Percentiles rank a stretch among this genome's conserved stretches.
Evolutionary conservation across 331 rosid species (phyloP).

Genomic region (Telfairia occidentalis): DNA sequence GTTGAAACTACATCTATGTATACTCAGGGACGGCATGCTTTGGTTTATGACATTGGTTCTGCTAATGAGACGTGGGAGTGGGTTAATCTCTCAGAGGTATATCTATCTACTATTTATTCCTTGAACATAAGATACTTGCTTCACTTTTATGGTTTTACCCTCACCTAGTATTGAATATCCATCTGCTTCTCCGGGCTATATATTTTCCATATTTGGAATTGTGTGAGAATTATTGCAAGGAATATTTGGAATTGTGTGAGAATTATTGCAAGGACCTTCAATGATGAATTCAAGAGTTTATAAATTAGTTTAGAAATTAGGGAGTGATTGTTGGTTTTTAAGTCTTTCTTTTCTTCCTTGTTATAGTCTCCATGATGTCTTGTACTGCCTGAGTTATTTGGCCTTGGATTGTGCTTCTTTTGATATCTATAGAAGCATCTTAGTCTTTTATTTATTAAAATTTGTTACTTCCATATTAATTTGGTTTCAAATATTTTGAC

Average conservation of each 20-base stretch:
- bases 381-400: background rate
- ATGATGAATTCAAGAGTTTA: background rate
- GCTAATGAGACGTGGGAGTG: constrained; percentile 71
- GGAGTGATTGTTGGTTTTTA: background rate
- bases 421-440: background rate
- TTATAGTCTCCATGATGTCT: background rate
- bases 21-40: constrained; percentile 65
- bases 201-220: background rate
- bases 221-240: background rate
- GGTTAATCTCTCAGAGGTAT: constrained; percentile 89
- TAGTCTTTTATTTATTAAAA: background rate
- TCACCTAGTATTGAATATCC: background rate
- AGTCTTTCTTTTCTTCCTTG: background rate
- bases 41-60: constrained; percentile 67
- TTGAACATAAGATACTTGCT: background rate
- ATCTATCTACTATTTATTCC: constrained; percentile 13
- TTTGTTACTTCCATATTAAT: background rate
- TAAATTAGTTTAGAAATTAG: background rate
- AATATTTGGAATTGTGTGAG: too few species aligned
- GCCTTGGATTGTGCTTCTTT: background rate
- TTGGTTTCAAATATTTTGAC: background rate
- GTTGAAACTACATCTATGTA: constrained; percentile 13
- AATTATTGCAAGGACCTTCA: background rate
- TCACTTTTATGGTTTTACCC: background rate
- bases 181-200: background rate